Conservation (phyloP, 2,329 filamentous ascomycete genomes). For the Didymosphaeria variabile region DNA sequence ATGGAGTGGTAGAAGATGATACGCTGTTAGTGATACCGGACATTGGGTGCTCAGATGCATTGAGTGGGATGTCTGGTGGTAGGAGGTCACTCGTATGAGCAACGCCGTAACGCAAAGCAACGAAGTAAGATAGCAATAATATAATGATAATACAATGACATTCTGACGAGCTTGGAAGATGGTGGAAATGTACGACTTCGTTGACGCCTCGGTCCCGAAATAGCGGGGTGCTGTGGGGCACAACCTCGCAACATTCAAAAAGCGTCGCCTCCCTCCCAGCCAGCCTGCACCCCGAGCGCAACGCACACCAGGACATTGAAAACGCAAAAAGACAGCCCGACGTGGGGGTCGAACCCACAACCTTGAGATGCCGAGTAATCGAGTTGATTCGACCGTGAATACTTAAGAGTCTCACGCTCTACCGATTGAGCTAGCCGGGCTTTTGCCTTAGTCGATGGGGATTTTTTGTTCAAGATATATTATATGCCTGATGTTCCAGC, state of each 20-base stretch:
- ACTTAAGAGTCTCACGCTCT: slow-evolving; percentile 53
- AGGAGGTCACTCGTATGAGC: neutral
- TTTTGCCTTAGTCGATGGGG: slow-evolving; percentile 1
- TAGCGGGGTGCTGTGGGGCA: slow-evolving; percentile 2
- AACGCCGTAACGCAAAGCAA: neutral
- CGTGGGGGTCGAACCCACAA: slow-evolving; percentile 18
- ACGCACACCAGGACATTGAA: neutral
- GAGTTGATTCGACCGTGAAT: slow-evolving; percentile 15
- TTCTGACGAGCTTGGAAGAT: neutral
- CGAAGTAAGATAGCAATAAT: neutral
- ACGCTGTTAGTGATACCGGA: neutral
- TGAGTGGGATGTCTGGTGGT: too few relatives aligned
- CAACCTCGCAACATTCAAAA: neutral
- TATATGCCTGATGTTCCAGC: neutral
- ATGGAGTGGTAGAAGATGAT: neutral
- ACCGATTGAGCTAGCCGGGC: slow-evolving; percentile 48
- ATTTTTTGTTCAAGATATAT: neutral
- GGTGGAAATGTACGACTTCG: neutral
- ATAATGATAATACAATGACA: neutral
- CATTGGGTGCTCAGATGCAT: neutral
- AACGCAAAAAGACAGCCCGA: slow-evolving; percentile 10
- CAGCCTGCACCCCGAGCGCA: too few relatives aligned
- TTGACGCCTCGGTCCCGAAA: neutral
- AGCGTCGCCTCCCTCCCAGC: neutral
- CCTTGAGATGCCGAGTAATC: slow-evolving; percentile 15